Evolutionary conservation across 1,139 yeast genomes (phyloP).

Genomic region (Candida buenavistaensis): DNA sequence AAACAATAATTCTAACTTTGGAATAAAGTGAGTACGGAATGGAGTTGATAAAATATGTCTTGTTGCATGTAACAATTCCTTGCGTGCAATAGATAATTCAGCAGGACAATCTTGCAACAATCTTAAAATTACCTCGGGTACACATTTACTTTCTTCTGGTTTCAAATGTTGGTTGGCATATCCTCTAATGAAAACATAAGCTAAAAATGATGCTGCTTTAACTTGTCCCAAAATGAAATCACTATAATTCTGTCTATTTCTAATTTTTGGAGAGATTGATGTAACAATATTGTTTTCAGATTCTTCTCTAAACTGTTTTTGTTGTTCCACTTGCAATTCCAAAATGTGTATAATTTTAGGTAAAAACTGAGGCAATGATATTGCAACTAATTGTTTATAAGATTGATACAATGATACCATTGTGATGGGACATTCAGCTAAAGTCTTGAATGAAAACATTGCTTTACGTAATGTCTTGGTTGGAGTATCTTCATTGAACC

Average conservation of each 20-base stretch:
- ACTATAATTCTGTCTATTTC: conserved; percentile 76
- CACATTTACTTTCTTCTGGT: conserved; percentile 61
- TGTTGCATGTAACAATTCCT: conserved; percentile 91
- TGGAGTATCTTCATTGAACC: conserved; percentile 32
- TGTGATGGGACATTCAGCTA: conserved; percentile 96
- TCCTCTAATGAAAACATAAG: conserved; percentile 86
- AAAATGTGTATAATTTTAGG: conserved; percentile 81
- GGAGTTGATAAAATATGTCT: conserved; percentile 92
- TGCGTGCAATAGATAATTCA: conserved; percentile 89
- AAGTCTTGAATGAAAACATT: conserved; percentile 81
- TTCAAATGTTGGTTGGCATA: conserved; percentile 67
- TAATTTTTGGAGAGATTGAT: conserved; percentile 62
- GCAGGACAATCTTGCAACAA: conserved; percentile 94
- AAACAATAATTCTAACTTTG: conserved; percentile 80
- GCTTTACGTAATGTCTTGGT: conserved; percentile 53
- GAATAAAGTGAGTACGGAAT: conserved; percentile 76
- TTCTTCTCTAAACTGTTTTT: conserved; percentile 44
- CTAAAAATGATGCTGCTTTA: conserved; percentile 92
- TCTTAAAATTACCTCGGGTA: conserved; percentile 86
- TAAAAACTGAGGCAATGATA: conserved; percentile 73
- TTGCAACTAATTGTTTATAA: conserved; percentile 71
- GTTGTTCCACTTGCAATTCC: conserved; percentile 66
- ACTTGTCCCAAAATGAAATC: conserved; percentile 95
- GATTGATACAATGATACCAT: conserved; percentile 90
- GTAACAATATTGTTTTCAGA: conserved; percentile 60